phyloP scores from a whole-genome alignment of 2,329 filamentous ascomycete genomes.

The Penicillium janthinellum region DNA sequence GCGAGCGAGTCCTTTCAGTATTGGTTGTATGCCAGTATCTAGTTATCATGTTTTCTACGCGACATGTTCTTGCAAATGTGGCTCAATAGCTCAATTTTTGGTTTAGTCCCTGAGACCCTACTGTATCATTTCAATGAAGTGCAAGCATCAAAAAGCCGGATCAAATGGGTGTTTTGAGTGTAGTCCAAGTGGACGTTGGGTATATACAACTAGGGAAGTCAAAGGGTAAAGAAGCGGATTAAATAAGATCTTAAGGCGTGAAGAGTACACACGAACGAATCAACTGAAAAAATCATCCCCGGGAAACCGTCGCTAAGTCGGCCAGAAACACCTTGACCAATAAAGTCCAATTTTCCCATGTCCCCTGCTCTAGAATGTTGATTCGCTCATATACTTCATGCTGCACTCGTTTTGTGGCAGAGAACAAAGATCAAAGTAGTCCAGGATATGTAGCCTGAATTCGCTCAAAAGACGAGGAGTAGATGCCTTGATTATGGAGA shows the following conservation, averaged over 20 bases:
- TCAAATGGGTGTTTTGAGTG: neutral
- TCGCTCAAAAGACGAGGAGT: slow-evolving; percentile 2
- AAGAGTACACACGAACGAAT: neutral
- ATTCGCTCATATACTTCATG: slow-evolving; percentile 13
- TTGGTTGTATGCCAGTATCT: slow-evolving; percentile 2
- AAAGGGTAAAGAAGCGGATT: neutral
- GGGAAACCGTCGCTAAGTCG: neutral
- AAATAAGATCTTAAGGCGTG: neutral
- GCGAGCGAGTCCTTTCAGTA: slow-evolving; percentile 5
- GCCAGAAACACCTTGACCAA: neutral
- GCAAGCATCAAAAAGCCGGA: neutral
- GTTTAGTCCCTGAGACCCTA: neutral
- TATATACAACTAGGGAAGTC: slow-evolving; percentile 6
- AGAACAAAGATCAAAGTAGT: neutral
- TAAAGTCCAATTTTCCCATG: neutral
- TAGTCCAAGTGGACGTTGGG: neutral
- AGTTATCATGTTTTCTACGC: neutral
- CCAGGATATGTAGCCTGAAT: neutral
- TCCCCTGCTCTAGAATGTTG: neutral
- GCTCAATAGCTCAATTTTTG: slow-evolving; percentile 1
- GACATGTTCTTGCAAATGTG: neutral
- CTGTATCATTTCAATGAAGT: neutral
- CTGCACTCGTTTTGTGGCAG: slow-evolving; percentile 6
- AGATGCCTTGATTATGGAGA: neutral
- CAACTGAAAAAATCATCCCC: neutral